Evolutionary conservation across 192 early-diverging fungal species (phyloP), one percentile per base, ranked within the genome.

Genomic region (Chytriomyces hyalinus): DNA sequence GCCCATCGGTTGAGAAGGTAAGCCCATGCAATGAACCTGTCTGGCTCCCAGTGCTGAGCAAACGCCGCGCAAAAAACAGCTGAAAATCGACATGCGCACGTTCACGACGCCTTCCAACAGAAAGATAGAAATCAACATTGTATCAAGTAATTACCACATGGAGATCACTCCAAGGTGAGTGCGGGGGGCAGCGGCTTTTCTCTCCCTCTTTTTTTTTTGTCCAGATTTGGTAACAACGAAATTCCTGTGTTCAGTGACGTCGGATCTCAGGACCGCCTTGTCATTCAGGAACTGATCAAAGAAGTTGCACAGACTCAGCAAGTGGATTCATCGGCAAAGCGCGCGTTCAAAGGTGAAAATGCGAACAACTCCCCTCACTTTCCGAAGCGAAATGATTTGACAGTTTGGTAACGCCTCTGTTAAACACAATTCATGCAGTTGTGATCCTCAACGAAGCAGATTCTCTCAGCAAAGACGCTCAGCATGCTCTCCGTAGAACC

Each of bases 391-490:
- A 1, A n/a, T 69, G 6, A 65, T 65, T 26, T 65, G 64, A 17
- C n/a, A 17, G 46, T 68, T 47, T 36, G 3, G 36, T 36, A 69
- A 20, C 79, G 49, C 36, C n/a, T 20, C 65, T 20, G 44, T 75
- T 6, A 71, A 15, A 15, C 48, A 11, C 22, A 15, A 9, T 49
- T 3, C 49, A n/a, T 53, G 17, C 78, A 93, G 93, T 97, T 5
- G 94, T 98, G 6, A 90, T 98, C 24, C 87, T 99, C 66, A 93
- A 97, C 82, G 96, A 98, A 82, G 97, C 98, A 4, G 96, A 98
- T 79, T 74, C 83, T 57, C 86, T 99, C 65, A 90, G 91, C 45
- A 86, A 92, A 50, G 95, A 97, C 64, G 97, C 98, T 13, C 98
- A 99, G 83, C 92, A 95, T 46, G 97, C 92, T 28, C 88, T 99